Conservation (phyloP, 371 early-diverging fungal genomes). For the Zychaea mexicana region DNA sequence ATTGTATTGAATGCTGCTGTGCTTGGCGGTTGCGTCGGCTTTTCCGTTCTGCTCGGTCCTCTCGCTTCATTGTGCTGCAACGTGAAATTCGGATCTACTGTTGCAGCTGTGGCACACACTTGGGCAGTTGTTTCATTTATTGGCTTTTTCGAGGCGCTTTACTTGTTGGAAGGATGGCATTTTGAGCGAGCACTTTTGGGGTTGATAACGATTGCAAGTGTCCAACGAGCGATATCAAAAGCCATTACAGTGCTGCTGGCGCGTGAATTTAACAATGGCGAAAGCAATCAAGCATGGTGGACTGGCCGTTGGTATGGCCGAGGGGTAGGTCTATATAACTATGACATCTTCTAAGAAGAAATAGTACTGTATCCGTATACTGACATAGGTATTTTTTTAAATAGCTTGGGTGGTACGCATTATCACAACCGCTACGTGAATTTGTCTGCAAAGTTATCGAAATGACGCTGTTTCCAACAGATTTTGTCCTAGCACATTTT, state of each 20-base stretch:
- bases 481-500: slow-evolving; percentile 74
- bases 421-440: slow-evolving; percentile 75
- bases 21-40: slow-evolving; percentile 60
- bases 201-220: slow-evolving; percentile 58
- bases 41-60: slow-evolving; percentile 73
- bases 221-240: slow-evolving; percentile 72
- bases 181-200: slow-evolving; percentile 66
- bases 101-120: slow-evolving; percentile 70
- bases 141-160: slow-evolving; percentile 60
- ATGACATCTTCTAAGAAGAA: neutral
- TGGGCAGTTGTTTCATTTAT: slow-evolving; percentile 66
- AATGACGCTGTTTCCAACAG: slow-evolving; percentile 80
- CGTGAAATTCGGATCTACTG: slow-evolving; percentile 69
- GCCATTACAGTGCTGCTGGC: slow-evolving; percentile 69
- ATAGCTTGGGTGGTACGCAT: slow-evolving; percentile 63
- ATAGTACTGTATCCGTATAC: neutral
- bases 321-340: slow-evolving; percentile 41
- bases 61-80: slow-evolving; percentile 58
- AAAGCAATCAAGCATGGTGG: slow-evolving; percentile 87
- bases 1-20: slow-evolving; percentile 69
- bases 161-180: slow-evolving; percentile 70
- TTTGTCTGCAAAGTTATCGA: slow-evolving; percentile 85
- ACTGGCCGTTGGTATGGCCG: slow-evolving; percentile 83
- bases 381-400: neutral
- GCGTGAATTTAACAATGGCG: slow-evolving; percentile 75